Conservation (phyloP, 495 filamentous ascomycete species). For the Lentithecium fluviatile region DNA sequence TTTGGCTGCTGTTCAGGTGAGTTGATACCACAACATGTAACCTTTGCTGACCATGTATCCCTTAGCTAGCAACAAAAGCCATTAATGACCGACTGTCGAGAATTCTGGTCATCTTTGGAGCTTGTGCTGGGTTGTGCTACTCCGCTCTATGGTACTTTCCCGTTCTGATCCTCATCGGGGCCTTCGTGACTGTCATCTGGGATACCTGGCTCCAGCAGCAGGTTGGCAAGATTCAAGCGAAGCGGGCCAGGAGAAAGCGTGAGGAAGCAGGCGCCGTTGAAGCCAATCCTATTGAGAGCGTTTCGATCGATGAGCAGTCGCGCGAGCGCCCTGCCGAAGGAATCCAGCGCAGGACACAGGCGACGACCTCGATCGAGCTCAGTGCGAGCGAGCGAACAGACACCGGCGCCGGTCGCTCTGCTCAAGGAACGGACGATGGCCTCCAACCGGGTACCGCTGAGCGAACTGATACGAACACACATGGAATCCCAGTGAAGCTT, state of each 20-base stretch:
- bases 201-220: constrained; percentile 58
- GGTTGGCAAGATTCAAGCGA: constrained; percentile 34
- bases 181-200: constrained; percentile 56
- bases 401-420: background rate
- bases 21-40: background rate
- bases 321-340: background rate
- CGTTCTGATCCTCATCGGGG: constrained; percentile 62
- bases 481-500: constrained; percentile 46
- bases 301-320: constrained; percentile 8
- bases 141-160: constrained; percentile 85
- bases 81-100: constrained; percentile 72
- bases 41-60: background rate
- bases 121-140: constrained; percentile 68
- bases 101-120: constrained; percentile 68
- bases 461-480: constrained; percentile 22
- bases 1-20: constrained; percentile 65
- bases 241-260: constrained; percentile 1
- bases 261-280: constrained; percentile 22
- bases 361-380: background rate
- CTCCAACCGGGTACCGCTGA: too few species aligned
- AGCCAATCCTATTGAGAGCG: constrained; percentile 12
- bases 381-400: background rate
- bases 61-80: constrained; percentile 62
- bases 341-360: constrained; percentile 22
- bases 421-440: background rate